Conservation (phyloP, 495 filamentous ascomycete genomes). For the Ramalina intermedia region DNA sequence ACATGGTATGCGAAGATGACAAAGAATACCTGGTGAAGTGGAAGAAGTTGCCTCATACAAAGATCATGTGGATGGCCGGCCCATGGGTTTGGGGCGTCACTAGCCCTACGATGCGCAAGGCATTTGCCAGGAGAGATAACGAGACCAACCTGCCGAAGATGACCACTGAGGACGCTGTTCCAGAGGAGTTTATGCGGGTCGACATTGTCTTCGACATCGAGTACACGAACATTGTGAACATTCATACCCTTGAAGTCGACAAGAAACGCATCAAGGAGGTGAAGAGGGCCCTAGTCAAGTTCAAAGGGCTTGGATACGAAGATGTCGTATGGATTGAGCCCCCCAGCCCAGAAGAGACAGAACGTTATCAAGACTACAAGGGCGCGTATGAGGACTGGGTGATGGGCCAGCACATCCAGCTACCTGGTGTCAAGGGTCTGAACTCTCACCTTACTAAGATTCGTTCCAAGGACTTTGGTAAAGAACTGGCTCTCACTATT, state of each 20-base stretch:
- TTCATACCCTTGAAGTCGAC: constrained; percentile 42
- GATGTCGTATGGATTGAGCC: constrained; percentile 81
- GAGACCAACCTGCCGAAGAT: constrained; percentile 47
- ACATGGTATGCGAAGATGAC: constrained; percentile 50
- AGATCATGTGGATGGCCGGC: constrained; percentile 72
- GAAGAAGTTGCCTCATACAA: constrained; percentile 61
- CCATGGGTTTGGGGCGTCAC: constrained; percentile 79
- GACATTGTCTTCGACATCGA: constrained; percentile 79
- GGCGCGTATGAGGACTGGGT: constrained; percentile 76
- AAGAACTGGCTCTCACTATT: constrained; percentile 45
- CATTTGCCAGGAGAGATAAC: constrained; percentile 59
- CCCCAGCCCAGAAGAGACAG: constrained; percentile 48
- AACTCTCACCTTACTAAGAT: constrained; percentile 46
- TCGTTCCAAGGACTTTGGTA: constrained; percentile 48
- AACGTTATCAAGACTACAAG: constrained; percentile 68
- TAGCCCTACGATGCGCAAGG: constrained; percentile 43
- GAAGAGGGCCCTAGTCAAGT: constrained; percentile 65
- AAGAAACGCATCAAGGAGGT: constrained; percentile 53
- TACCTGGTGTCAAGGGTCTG: constrained; percentile 36
- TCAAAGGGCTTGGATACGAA: constrained; percentile 88
- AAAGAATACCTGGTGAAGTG: constrained; percentile 91
- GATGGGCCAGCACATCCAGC: constrained; percentile 52
- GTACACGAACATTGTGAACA: constrained; percentile 37
- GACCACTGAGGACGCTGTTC: constrained; percentile 64
- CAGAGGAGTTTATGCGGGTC: constrained; percentile 66